Evolutionary conservation across 2,329 filamentous ascomycete genomes (phyloP).

Genomic region (Pezicula carpinea): DNA sequence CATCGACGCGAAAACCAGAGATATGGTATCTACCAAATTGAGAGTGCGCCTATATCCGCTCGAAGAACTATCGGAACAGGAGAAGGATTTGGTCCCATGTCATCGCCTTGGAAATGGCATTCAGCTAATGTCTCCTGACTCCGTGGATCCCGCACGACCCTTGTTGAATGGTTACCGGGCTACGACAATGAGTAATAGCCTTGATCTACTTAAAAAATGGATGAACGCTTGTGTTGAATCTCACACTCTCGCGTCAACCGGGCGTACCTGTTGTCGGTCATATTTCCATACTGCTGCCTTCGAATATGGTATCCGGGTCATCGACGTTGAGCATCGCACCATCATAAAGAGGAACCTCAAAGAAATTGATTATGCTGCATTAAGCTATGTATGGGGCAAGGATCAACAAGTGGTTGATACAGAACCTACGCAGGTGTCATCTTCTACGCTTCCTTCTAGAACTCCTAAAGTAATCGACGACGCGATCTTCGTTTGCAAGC

Average conservation of each 20-base stretch:
- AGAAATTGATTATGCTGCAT: background rate
- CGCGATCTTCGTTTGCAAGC: conserved; percentile 1
- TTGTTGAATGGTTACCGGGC: conserved; percentile 1
- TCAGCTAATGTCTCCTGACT: conserved; percentile 2
- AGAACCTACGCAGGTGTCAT: background rate
- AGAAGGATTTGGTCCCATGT: background rate
- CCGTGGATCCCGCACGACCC: conserved; percentile 1
- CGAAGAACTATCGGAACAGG: background rate
- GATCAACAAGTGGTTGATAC: background rate
- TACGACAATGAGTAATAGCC: background rate
- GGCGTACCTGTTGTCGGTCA: background rate
- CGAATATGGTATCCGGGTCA: background rate
- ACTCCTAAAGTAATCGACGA: conserved; percentile 3
- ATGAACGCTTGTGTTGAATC: background rate
- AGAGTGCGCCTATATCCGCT: background rate
- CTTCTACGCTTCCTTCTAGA: background rate
- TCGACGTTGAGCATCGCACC: conserved; percentile 2
- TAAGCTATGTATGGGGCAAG: no score
- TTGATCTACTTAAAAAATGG: conserved; percentile 1
- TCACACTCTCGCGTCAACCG: background rate
- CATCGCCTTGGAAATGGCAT: background rate
- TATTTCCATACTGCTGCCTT: background rate
- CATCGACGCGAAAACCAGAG: background rate
- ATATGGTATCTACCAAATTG: background rate
- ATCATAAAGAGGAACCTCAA: background rate